Percentiles rank a stretch among this genome's conserved stretches.
These are phyloP conservation scores for Aspergillus thermomutatus DNA, from an alignment of 2,329 filamentous ascomycete species.

Conservation along the genomic window DNA sequence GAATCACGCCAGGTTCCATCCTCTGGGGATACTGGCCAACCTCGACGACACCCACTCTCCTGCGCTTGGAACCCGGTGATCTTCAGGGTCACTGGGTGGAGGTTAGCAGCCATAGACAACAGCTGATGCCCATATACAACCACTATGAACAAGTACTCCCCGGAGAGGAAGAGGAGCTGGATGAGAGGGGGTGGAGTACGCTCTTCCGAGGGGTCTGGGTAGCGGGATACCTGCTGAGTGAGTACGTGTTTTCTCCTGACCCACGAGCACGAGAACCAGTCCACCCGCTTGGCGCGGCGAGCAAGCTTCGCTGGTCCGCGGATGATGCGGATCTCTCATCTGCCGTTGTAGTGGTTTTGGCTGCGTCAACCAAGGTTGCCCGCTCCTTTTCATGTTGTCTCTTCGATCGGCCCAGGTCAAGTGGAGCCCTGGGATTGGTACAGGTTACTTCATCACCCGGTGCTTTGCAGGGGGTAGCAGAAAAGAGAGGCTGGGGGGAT, in stretches of 20 bases:
- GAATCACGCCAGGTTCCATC: slow-evolving; percentile 30
- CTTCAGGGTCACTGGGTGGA: slow-evolving; percentile 34
- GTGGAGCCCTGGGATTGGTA: slow-evolving; percentile 6
- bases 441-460: slow-evolving; percentile 9
- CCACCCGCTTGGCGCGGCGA: slow-evolving; percentile 10
- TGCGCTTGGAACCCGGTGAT: slow-evolving; percentile 30
- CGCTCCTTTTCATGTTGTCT: slow-evolving; percentile 15
- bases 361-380: slow-evolving; percentile 26
- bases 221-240: slow-evolving; percentile 29
- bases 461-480: not conserved
- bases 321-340: slow-evolving; percentile 31
- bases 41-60: slow-evolving; percentile 27
- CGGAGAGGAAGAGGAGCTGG: not conserved
- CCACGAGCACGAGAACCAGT: not conserved
- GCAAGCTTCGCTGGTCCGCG: slow-evolving; percentile 24
- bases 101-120: slow-evolving; percentile 32
- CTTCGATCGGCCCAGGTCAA: not conserved
- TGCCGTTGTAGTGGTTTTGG: slow-evolving; percentile 33
- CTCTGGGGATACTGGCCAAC: slow-evolving; percentile 47
- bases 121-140: slow-evolving; percentile 46
- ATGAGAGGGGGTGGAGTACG: slow-evolving; percentile 17
- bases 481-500: not conserved
- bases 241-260: slow-evolving; percentile 27
- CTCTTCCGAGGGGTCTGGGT: slow-evolving; percentile 24
- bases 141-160: slow-evolving; percentile 28